Base-by-base conservation (phyloP, 139 green algal species). In the Chlamydomonas applanata region DNA sequence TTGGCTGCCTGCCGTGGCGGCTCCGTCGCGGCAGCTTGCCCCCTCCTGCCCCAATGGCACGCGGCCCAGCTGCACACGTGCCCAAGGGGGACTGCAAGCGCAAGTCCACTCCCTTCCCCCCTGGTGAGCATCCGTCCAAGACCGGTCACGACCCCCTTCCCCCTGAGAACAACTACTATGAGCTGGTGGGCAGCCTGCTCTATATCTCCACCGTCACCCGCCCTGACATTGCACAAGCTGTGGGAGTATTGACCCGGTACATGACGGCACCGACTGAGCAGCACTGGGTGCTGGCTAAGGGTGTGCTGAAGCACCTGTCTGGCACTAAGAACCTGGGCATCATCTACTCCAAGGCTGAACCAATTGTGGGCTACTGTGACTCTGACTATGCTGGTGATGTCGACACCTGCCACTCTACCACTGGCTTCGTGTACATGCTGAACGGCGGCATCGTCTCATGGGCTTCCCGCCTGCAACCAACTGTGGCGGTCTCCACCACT, bases 371-470 rank as follows among this genome's bases (percentile, higher is more conserved):
- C 36, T 90, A 80, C 65, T 81, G 63, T 65, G 85, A 90, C 56
- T 61, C 85, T n/a, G 75, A 86, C 56, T 86, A 79, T 69, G 79
- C 75, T 4, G 77, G 77, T 24, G 69, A 83, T 25, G 1, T 77
- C 0, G 72, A 82, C 52, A 84, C 52, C 0, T 40, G 80, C 0
- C 66, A 66, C 24, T 84, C 71, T 52, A 89, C 86, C 2, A 82
- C 75, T 17, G 83, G 86, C 24, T 85, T 80, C 57, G 71, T 87
- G 16, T 86, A 87, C 71, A 77, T 74, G n/a, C 25, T 72, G 20
- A 63, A 64, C 32, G 78, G 78, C 19, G 76, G 74, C 25, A 61
- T 64, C 32, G 69, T 88, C 49, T 82, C 53, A 30, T 90, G 85
- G 85, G 49, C 19, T 14, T 80, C 57, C 54, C 74, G 66, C 7